A percentile compares a stretch with the other conserved stretches of the same genome.
These are phyloP conservation scores for Panicum hallii DNA, from an alignment of 202 grass and related monocot genomes.

Conservation along the genomic window DNA sequence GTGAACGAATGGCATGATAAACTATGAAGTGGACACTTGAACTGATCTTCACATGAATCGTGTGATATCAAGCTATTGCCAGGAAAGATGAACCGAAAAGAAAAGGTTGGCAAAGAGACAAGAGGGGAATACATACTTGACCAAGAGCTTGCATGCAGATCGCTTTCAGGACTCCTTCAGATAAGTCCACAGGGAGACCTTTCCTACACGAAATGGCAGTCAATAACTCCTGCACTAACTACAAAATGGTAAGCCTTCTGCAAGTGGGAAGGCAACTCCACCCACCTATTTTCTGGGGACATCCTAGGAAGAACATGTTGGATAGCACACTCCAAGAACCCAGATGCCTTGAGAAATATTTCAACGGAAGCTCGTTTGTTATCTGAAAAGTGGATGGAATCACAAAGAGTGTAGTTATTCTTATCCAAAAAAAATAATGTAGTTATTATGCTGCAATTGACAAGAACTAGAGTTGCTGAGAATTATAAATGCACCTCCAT, in stretches of 20 bases:
- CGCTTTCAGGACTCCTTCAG: conserved; percentile 66
- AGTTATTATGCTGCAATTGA: conserved; percentile 2
- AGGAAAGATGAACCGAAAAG: conserved; percentile 2
- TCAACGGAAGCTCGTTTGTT: conserved; percentile 61
- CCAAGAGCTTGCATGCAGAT: conserved; percentile 79
- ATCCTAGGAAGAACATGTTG: conserved; percentile 66
- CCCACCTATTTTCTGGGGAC: conserved; percentile 60
- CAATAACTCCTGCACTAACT: conserved; percentile 40
- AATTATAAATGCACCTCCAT: background rate
- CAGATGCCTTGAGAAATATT: conserved; percentile 79
- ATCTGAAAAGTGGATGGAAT: conserved; percentile 46
- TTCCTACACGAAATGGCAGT: conserved; percentile 68
- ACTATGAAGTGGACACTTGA: conserved; percentile 25
- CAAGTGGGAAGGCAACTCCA: conserved; percentile 25
- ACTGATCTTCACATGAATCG: conserved; percentile 41
- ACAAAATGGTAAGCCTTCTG: conserved; percentile 27
- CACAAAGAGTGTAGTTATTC: background rate
- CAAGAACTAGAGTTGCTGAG: background rate
- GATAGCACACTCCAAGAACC: conserved; percentile 69
- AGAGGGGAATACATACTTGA: conserved; percentile 52
- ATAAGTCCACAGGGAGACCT: conserved; percentile 75
- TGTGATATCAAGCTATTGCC: conserved; percentile 38
- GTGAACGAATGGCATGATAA: conserved; percentile 27
- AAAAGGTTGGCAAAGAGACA: background rate
- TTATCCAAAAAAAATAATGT: too few relatives aligned